Evolutionary conservation across 495 filamentous ascomycete genomes (phyloP).

Genomic region (Thermothielavioides terrestris): DNA sequence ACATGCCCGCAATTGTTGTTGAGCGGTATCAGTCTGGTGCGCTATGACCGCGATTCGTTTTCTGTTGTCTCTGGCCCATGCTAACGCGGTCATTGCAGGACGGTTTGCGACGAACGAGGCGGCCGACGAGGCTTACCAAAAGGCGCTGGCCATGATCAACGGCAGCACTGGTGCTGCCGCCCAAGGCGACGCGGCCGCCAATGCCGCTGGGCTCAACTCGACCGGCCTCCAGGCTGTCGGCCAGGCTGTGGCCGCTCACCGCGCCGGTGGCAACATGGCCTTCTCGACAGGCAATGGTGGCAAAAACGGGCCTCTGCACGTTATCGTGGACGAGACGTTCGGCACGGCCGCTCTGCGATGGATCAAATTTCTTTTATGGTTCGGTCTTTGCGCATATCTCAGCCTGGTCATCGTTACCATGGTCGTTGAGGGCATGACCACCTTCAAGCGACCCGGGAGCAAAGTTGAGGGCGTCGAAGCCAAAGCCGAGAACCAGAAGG

Average conservation of each 20-base stretch:
- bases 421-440: conserved; percentile 65
- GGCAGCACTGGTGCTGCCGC: conserved; percentile 27
- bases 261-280: conserved; percentile 56
- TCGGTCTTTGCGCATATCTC: conserved; percentile 66
- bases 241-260: conserved; percentile 75
- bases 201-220: conserved; percentile 18
- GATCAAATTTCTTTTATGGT: conserved; percentile 76
- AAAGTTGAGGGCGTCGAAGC: conserved; percentile 64
- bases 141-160: conserved; percentile 61
- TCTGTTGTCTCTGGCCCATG: no score
- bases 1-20: conserved; percentile 85
- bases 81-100: conserved; percentile 8
- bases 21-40: conserved; percentile 74
- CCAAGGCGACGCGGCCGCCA: conserved; percentile 23
- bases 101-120: conserved; percentile 69
- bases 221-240: conserved; percentile 63
- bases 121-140: conserved; percentile 64
- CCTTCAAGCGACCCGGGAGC: conserved; percentile 68
- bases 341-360: conserved; percentile 75
- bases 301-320: conserved; percentile 76
- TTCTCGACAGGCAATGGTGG: conserved; percentile 46
- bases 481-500: conserved; percentile 80
- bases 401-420: conserved; percentile 66
- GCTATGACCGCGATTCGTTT: no score
- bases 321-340: conserved; percentile 89